Evolutionary conservation across 73 alveolate genomes (phyloP), one percentile per base, ranked within the genome.

Genomic region (Stentor roeselii): DNA sequence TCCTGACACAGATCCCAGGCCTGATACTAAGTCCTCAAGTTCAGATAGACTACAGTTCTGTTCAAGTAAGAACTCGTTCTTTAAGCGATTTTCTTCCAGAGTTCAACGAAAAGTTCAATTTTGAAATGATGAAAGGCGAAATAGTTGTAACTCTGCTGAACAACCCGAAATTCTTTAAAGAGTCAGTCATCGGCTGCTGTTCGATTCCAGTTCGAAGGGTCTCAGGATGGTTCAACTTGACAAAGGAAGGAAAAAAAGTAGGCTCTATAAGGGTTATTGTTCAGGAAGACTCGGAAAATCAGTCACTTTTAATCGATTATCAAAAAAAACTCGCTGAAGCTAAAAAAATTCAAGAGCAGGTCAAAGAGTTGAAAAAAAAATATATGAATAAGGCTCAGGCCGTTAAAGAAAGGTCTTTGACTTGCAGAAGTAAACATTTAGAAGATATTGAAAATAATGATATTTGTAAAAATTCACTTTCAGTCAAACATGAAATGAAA

Each of bases 191-290:
- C 41, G 80, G 80, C n/a, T 21, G 50, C 37, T 67, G 80, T 32
- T 21, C 11, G 11, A 32, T 67, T 0, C 21, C 21, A 30, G 34
- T 67, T 32, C 42, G 34, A 34, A 32, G 34, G 11, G 34, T 40
- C 0, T 21, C 80, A 67, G 80, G 80, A 21, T 67, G 80, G 37
- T 67, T 67, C 37, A 40, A 67, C 21, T 27, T 67, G 2, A n/a
- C 37, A 30, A 67, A 67, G 14, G 41, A 67, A n/a, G 41, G 41
- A 21, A n/a, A 67, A 67, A n/a, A 34, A 2, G 80, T 67, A 67
- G 80, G 80, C 11, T 67, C 80, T 0, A 34, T 67, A 21, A n/a
- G 80, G 21, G 34, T 67, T 0, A 32, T 40, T 1, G n/a, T 67
- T 11, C n/a, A 40, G 2, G 50, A n/a, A 30, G 80, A 67, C 80